These are phyloP conservation scores for Crithidia bombi DNA, from an alignment of 208 protist species.

Conservation along the genomic window DNA sequence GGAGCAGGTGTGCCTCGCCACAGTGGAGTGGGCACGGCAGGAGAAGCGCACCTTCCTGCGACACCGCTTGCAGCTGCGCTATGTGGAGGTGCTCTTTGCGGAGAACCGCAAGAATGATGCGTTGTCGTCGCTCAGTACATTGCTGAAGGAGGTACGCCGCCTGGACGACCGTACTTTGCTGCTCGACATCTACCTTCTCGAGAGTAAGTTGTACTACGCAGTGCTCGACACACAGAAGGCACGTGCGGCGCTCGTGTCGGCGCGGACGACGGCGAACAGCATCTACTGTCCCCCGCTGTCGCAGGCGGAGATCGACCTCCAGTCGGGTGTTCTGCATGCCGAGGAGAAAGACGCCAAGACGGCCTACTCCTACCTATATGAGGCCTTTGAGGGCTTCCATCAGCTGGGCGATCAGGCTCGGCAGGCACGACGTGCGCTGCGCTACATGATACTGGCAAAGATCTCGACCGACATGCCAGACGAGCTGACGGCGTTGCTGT, in stretches of 20 bases:
- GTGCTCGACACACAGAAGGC: constrained; percentile 94
- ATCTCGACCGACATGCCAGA: constrained; percentile 84
- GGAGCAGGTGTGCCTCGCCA: constrained; percentile 93
- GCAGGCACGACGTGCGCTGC: constrained; percentile 90
- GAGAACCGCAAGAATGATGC: constrained; percentile 83
- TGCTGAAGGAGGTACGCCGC: constrained; percentile 95
- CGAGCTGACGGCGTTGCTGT: constrained; percentile 79
- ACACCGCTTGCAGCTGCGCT: constrained; percentile 95
- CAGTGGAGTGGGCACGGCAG: constrained; percentile 94
- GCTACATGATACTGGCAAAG: constrained; percentile 98
- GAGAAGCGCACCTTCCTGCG: constrained; percentile 97
- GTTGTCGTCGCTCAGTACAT: constrained; percentile 69
- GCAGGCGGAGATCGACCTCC: constrained; percentile 98
- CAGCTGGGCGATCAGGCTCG: constrained; percentile 82
- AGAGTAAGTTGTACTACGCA: constrained; percentile 95
- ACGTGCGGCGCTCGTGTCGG: constrained; percentile 95
- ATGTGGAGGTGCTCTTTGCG: constrained; percentile 94
- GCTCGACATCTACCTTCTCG: constrained; percentile 98
- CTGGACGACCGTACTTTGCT: constrained; percentile 98
- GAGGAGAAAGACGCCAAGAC: constrained; percentile 99
- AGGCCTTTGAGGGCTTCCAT: constrained; percentile 98
- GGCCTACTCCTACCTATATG: constrained; percentile 99
- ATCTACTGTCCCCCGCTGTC: constrained; percentile 98
- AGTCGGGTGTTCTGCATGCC: constrained; percentile 96
- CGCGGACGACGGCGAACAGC: constrained; percentile 97